Evolutionary conservation across 1,284 basidiomycete species (phyloP), one percentile per base, ranked within the genome.

Genomic region (Naganishia cerealis): DNA sequence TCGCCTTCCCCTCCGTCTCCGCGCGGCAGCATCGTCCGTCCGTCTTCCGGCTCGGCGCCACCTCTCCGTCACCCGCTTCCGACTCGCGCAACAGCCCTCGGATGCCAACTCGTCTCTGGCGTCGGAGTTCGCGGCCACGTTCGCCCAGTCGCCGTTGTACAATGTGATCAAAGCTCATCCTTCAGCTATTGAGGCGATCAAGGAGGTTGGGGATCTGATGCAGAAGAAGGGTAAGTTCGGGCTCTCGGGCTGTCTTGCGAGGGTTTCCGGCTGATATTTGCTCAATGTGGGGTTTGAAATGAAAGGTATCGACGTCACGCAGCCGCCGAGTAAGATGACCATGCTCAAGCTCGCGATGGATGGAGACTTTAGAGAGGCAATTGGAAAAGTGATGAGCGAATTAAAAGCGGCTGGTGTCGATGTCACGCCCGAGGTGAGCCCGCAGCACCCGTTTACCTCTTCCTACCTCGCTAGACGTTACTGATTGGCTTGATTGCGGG

Each of bases 321-420:
- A 42, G 18, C 61, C 61, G 8, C 67, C 67, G 21, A 58, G 55
- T 26, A 65, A 65, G 26, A 65, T 69, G 56, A 66, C 61, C 38
- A 65, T 69, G 62, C 16, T 65, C n/a, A 57, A 57, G 33, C 50
- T 63, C 15, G 57, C 63, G 3, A 58, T 66, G 61, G 63, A 69
- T 24, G 55, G 36, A 26, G 67, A 69, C 10, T 65, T 69, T 43
- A 29, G 67, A 18, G 50, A 36, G 26, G 67, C 67, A 4, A 61
- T 61, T 43, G 52, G 43, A n/a, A 69, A 52, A 16, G 62, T 69
- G 10, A 66, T 65, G 57, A 56, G 33, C 26, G 67, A 69, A 26
- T 52, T 69, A 24, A 57, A 65, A 29, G 40, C 57, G 21, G 67
- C 67, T 8, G 67, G 67, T 16, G 50, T 69, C 2, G 67, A 69